Conservation (phyloP, 2,329 filamentous ascomycete species). For the Penicillium janthinellum region DNA sequence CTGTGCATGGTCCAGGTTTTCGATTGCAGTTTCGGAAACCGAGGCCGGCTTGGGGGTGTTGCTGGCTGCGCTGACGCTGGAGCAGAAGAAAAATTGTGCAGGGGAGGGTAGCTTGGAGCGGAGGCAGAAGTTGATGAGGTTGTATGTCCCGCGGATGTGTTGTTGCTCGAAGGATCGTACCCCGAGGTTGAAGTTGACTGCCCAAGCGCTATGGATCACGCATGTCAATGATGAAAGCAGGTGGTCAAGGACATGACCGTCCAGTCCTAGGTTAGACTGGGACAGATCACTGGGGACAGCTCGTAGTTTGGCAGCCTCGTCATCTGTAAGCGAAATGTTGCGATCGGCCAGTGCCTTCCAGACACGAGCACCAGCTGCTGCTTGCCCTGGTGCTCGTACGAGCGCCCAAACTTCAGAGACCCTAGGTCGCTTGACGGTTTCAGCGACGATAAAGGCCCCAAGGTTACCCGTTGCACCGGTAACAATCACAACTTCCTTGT, state of each 20-base stretch:
- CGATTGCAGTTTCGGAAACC: slow-evolving; percentile 41
- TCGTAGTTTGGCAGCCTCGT: slow-evolving; percentile 43
- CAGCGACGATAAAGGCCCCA: slow-evolving; percentile 60
- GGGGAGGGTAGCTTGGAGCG: slow-evolving; percentile 33
- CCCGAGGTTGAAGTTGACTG: slow-evolving; percentile 64
- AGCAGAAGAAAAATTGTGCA: slow-evolving; percentile 54
- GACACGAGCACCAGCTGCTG: slow-evolving; percentile 50
- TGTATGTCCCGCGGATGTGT: slow-evolving; percentile 54
- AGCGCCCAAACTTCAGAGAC: slow-evolving; percentile 58
- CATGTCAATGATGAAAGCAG: slow-evolving; percentile 50
- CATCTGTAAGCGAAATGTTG: slow-evolving; percentile 28
- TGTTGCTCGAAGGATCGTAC: slow-evolving; percentile 59
- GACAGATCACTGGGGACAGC: slow-evolving; percentile 53
- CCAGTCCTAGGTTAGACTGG: slow-evolving; percentile 53
- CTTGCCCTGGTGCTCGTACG: slow-evolving; percentile 47
- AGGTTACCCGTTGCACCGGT: slow-evolving; percentile 69
- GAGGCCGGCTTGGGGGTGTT: slow-evolving; percentile 32
- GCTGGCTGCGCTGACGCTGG: slow-evolving; percentile 51
- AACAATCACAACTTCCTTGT: slow-evolving; percentile 45
- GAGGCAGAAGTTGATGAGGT: slow-evolving; percentile 48
- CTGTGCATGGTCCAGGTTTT: slow-evolving; percentile 42
- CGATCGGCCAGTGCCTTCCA: slow-evolving; percentile 46
- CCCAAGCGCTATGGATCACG: slow-evolving; percentile 66
- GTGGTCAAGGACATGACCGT: slow-evolving; percentile 41
- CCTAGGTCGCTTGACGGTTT: slow-evolving; percentile 40